A percentile compares a stretch with the other conserved stretches of the same genome.
Evolutionary conservation across 371 early-diverging fungal genomes (phyloP).

Genomic region (Sporodiniella umbellata): DNA sequence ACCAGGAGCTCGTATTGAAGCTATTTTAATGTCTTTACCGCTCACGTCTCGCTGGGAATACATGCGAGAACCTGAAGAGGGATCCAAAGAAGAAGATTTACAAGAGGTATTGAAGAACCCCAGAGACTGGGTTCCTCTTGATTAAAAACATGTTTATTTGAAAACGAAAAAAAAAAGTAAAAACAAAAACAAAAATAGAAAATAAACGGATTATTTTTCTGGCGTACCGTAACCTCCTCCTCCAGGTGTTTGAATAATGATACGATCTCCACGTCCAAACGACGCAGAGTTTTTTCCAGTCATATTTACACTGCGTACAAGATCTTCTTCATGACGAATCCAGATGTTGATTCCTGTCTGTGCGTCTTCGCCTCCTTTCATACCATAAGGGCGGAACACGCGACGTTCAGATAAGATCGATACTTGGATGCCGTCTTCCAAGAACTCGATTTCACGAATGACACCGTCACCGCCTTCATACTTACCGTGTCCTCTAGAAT

Average conservation of each 20-base stretch:
- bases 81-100: constrained; percentile 68
- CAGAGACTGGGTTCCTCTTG: constrained; percentile 71
- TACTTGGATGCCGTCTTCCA: constrained; percentile 71
- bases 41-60: constrained; percentile 86
- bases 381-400: constrained; percentile 86
- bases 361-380: constrained; percentile 82
- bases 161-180: neutral
- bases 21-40: constrained; percentile 81
- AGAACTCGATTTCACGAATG: constrained; percentile 80
- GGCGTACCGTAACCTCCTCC: constrained; percentile 75
- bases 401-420: constrained; percentile 92
- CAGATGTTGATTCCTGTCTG: constrained; percentile 75
- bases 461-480: constrained; percentile 89
- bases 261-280: constrained; percentile 73
- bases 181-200: neutral
- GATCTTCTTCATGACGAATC: constrained; percentile 55
- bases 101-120: constrained; percentile 79
- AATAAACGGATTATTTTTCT: neutral
- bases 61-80: constrained; percentile 63
- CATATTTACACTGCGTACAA: constrained; percentile 56
- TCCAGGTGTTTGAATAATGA: constrained; percentile 89
- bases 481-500: constrained; percentile 83
- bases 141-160: no score
- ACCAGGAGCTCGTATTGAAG: constrained; percentile 80
- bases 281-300: constrained; percentile 86